These are phyloP conservation scores for Aurinia saxatilis DNA, from an alignment of 345 rosid genomes.

Conservation along the genomic window DNA sequence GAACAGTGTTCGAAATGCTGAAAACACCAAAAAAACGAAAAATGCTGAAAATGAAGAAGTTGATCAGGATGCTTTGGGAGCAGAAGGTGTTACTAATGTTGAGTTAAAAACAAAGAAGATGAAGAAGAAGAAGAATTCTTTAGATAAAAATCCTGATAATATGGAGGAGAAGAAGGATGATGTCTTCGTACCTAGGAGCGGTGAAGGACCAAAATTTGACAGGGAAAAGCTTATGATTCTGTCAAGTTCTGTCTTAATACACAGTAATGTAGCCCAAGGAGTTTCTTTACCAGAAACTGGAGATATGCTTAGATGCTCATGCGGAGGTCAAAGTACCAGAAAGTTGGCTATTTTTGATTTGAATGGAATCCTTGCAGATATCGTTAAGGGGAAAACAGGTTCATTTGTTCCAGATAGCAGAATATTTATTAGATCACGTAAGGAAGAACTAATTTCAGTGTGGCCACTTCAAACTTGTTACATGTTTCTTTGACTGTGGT, in stretches of 20 bases:
- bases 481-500: background rate
- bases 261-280: background rate
- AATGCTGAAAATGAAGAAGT: background rate
- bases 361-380: constrained; percentile 73
- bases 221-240: constrained; percentile 4
- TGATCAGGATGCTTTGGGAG: background rate
- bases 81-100: background rate
- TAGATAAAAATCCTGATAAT: background rate
- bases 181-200: background rate
- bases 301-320: constrained; percentile 13
- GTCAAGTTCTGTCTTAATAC: constrained; percentile 11
- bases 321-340: constrained; percentile 31
- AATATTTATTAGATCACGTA: constrained; percentile 44
- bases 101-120: background rate
- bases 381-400: constrained; percentile 26
- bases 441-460: constrained; percentile 4
- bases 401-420: constrained; percentile 32
- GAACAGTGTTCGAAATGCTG: background rate
- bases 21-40: background rate
- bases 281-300: constrained; percentile 5
- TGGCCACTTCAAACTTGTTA: background rate
- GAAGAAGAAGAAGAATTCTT: background rate
- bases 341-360: constrained; percentile 77
- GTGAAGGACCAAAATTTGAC: constrained; percentile 15
- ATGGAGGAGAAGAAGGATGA: background rate